Percentiles rank a stretch among this genome's conserved stretches.
Evolutionary conservation across 179 eudicot genomes (phyloP).

Genomic region (Beta lomatogona): DNA sequence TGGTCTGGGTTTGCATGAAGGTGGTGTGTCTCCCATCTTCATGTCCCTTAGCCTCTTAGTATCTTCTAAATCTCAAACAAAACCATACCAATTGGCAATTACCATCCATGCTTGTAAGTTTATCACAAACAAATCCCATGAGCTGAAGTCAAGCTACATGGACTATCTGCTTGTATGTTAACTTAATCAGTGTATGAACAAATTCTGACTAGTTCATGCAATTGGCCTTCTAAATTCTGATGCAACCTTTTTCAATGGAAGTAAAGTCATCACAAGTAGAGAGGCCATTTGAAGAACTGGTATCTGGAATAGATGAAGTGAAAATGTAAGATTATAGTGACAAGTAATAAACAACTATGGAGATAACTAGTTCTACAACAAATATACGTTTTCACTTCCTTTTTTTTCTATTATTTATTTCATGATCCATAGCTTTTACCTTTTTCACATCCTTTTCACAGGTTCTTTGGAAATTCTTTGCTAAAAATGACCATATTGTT

Average conservation of each 20-base stretch:
- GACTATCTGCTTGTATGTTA: background rate
- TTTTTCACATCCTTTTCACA: background rate
- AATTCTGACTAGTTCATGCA: background rate
- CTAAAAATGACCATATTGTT: background rate
- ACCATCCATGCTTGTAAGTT: background rate
- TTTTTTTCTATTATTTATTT: background rate
- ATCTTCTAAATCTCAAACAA: background rate
- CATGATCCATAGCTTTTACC: background rate
- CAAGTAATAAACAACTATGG: background rate
- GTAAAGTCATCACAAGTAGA: background rate
- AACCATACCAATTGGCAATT: background rate
- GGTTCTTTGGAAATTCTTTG: background rate
- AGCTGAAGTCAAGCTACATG: background rate
- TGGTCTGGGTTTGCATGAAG: background rate
- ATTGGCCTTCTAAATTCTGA: background rate
- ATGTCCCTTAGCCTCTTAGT: background rate
- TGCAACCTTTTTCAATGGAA: background rate
- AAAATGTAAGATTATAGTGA: background rate
- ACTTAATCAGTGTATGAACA: background rate
- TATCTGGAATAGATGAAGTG: background rate
- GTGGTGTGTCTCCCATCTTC: constrained; percentile 8
- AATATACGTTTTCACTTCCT: too few relatives aligned
- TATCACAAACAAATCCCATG: background rate
- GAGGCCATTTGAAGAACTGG: background rate
- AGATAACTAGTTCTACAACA: too few relatives aligned